Evolutionary conservation across 2,329 filamentous ascomycete genomes (phyloP), one percentile per base, ranked within the genome.

Genomic region (Botrytis cinerea): DNA sequence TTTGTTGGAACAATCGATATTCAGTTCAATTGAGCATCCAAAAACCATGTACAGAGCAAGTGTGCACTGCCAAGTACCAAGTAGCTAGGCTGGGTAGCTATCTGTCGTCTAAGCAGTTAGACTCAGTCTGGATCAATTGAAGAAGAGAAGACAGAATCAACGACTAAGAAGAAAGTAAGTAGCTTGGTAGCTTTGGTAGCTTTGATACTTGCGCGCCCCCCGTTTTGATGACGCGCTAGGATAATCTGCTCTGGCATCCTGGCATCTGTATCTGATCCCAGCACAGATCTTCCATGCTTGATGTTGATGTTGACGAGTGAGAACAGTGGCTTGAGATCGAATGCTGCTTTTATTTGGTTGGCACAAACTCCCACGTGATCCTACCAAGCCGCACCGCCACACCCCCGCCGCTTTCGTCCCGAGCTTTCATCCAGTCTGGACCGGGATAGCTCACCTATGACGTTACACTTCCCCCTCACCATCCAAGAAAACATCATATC

Each of bases 401-500:
- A 71, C 66, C 70, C 51, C 18, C 51, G 38, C 40, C 43, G 45
- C 54, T 46, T 73, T 57, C 63, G 45, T 40, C n/a, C 40, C n/a
- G n/a, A 32, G 14, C 32, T 35, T n/a, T 68, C 25, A 43, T 46
- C 48, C 43, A 46, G 28, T 62, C 28, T 32, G 20, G 46, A 46
- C 54, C 54, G 35, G 68, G 54, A n/a, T 70, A 51, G n/a, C 22
- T 35, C 59, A 57, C 62, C 59, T 68, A 61, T 70, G 59, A 70
- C 59, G 54, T 63, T 40, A 63, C 35, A 57, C 14, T 46, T 51
- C 32, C 64, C 46, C 64, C 64, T 54, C 60, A 61, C 71, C 46
- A 32, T 67, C 69, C n/a, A n/a, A 64, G 32, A 54, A 54, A 68
- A 68, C 35, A 71, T 63, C 54, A 61, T 64, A 66, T 64, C 59